Conservation (phyloP, 2,329 filamentous ascomycete species). For the Paraconiothyrium brasiliense region DNA sequence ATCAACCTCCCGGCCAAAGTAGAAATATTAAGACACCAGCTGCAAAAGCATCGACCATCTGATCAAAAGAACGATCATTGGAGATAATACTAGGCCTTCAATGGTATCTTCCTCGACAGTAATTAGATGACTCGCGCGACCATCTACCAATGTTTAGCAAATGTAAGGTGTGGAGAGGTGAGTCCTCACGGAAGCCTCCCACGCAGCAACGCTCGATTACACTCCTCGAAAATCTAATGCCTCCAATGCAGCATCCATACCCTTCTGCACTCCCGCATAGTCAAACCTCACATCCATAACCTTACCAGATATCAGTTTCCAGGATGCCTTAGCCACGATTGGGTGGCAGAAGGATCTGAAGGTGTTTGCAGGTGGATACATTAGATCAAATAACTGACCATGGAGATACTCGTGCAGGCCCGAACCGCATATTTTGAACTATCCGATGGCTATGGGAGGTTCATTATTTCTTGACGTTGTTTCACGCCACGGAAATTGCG, state of each 20-base stretch:
- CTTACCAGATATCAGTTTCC: slow-evolving; percentile 38
- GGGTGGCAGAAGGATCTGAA: slow-evolving; percentile 25
- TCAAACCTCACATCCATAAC: slow-evolving; percentile 49
- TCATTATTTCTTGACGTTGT: slow-evolving; percentile 34
- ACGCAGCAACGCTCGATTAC: slow-evolving; percentile 47
- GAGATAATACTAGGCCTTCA: slow-evolving; percentile 43
- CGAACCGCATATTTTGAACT: slow-evolving; percentile 44
- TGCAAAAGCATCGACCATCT: slow-evolving; percentile 39
- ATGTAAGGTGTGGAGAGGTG: too few relatives aligned
- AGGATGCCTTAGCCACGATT: slow-evolving; percentile 35
- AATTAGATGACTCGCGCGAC: slow-evolving; percentile 35
- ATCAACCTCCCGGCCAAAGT: neutral
- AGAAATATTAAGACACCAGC: too few relatives aligned
- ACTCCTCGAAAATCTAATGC: slow-evolving; percentile 38
- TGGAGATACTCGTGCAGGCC: slow-evolving; percentile 43
- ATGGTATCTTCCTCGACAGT: slow-evolving; percentile 42
- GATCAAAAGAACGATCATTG: slow-evolving; percentile 43
- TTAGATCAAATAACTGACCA: slow-evolving; percentile 21
- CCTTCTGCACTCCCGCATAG: slow-evolving; percentile 45
- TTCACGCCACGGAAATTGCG: slow-evolving; percentile 39
- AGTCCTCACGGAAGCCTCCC: slow-evolving; percentile 42
- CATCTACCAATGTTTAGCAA: slow-evolving; percentile 30
- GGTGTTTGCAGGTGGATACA: neutral
- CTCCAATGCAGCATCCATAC: slow-evolving; percentile 41
- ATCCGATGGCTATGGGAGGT: slow-evolving; percentile 41